Conservation (phyloP, 495 filamentous ascomycete species). For the Penicillium steckii region DNA sequence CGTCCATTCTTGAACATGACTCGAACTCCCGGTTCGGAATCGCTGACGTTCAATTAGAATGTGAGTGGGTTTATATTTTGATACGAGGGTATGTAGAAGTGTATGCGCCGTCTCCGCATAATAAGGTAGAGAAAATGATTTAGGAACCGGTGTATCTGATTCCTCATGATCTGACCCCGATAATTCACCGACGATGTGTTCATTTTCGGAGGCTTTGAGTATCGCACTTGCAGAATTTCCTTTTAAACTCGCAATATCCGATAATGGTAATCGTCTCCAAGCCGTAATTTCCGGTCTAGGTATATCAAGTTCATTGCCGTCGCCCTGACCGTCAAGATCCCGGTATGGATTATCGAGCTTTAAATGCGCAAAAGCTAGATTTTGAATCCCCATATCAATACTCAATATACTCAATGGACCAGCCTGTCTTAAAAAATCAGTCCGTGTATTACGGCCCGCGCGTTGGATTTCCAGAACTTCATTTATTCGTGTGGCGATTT, state of each 20-base stretch:
- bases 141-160: neutral
- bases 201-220: no score
- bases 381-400: conserved; percentile 85
- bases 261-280: conserved; percentile 36
- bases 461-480: conserved; percentile 10
- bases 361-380: conserved; percentile 67
- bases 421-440: neutral
- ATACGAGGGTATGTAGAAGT: conserved; percentile 53
- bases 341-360: conserved; percentile 12
- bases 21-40: conserved; percentile 65
- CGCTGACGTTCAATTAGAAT: conserved; percentile 90
- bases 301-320: no score
- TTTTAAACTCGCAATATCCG: conserved; percentile 19
- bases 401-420: conserved; percentile 59
- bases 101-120: conserved; percentile 62
- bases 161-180: neutral
- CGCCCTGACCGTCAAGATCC: neutral
- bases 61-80: conserved; percentile 57
- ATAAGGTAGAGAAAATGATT: conserved; percentile 51
- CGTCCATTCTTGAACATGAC: conserved; percentile 83
- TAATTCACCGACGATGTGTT: neutral
- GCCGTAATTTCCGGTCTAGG: conserved; percentile 25
- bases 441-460: neutral
- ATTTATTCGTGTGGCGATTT: conserved; percentile 31
- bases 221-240: neutral